These are phyloP conservation scores for Magnaporthiopsis poae DNA, from an alignment of 2,329 filamentous ascomycete species.

Conservation along the genomic window DNA sequence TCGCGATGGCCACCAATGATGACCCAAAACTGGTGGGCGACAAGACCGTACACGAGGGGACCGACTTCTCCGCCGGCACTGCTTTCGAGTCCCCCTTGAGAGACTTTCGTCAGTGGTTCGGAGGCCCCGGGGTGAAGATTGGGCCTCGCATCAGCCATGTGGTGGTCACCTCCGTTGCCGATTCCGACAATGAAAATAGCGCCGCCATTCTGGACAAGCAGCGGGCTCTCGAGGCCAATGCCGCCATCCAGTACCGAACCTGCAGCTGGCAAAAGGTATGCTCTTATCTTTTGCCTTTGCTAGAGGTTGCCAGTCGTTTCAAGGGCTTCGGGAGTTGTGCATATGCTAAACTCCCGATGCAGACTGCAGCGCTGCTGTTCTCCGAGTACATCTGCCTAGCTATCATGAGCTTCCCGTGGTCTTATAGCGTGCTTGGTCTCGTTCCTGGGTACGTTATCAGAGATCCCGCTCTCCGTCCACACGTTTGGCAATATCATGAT, in stretches of 20 bases:
- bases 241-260: conserved; percentile 81
- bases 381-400: conserved; percentile 88
- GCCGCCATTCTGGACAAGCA: conserved; percentile 50
- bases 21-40: background rate
- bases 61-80: background rate
- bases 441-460: conserved; percentile 53
- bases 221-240: conserved; percentile 64
- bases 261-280: conserved; percentile 83
- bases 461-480: no score
- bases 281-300: background rate
- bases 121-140: conserved; percentile 29
- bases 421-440: conserved; percentile 76
- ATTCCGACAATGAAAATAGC: conserved; percentile 35
- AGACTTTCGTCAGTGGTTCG: conserved; percentile 23
- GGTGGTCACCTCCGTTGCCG: conserved; percentile 23
- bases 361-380: conserved; percentile 82
- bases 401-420: conserved; percentile 95
- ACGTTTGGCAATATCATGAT: no score
- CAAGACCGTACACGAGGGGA: background rate
- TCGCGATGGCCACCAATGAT: background rate
- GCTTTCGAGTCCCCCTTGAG: background rate
- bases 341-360: background rate
- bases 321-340: no score
- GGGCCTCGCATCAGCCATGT: conserved; percentile 44
- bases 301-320: background rate